Percentiles rank a stretch among this genome's conserved stretches.
These are phyloP conservation scores for Colletotrichum sp. DNA, from an alignment of 2,329 filamentous ascomycete genomes.

Conservation along the genomic window DNA sequence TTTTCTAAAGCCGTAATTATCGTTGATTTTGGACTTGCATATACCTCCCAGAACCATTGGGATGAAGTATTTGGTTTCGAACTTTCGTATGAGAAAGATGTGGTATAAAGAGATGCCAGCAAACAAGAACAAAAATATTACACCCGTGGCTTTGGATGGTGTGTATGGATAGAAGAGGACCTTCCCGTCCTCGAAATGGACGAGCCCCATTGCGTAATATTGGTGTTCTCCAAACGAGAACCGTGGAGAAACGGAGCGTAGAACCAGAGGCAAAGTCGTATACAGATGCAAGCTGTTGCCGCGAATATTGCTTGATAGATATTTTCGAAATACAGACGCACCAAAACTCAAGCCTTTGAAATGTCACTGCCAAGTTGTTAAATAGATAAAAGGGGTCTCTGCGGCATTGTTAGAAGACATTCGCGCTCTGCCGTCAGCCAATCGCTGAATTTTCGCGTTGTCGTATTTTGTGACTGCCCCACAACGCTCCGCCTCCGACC, in stretches of 20 bases:
- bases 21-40: background rate
- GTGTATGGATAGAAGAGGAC: background rate
- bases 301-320: too few relatives aligned
- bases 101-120: fast-evolving
- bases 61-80: background rate
- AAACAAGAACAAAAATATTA: fast-evolving
- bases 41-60: background rate
- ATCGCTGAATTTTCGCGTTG: background rate
- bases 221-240: too few relatives aligned
- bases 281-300: too few relatives aligned
- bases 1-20: too few relatives aligned
- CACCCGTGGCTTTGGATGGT: background rate
- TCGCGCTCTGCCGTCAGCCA: background rate
- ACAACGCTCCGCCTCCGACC: background rate
- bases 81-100: background rate
- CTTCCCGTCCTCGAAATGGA: background rate
- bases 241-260: too few relatives aligned
- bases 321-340: background rate
- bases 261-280: too few relatives aligned
- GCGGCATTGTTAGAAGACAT: background rate
- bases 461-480: background rate
- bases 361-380: background rate
- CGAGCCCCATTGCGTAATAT: fast-evolving
- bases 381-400: background rate
- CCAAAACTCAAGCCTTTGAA: background rate